Conservation (phyloP, 148 eudicot species). For the Pharnaceum exiguum region DNA sequence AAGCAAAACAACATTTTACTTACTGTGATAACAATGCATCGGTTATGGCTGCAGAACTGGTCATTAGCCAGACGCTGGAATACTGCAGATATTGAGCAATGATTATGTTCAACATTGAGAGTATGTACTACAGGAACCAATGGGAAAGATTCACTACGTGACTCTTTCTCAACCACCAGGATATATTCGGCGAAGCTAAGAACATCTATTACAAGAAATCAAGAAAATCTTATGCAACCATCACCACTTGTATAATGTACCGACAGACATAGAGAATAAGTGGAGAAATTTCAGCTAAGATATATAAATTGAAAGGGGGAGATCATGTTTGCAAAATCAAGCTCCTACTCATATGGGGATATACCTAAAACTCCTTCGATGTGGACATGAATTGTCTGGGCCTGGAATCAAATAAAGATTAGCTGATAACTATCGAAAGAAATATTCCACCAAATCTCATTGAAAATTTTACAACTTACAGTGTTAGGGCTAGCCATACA, state of each 20-base stretch:
- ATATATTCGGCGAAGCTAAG: constrained; percentile 73
- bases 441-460: not conserved
- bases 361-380: constrained; percentile 83
- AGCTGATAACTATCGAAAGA: not conserved
- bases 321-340: not conserved
- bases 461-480: constrained; percentile 41
- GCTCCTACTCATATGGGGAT: constrained; percentile 16
- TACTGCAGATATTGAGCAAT: constrained; percentile 35
- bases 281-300: not conserved
- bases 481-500: constrained; percentile 65
- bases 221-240: constrained; percentile 11
- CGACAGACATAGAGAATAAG: not conserved
- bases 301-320: no score
- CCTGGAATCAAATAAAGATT: constrained; percentile 43
- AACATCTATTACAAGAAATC: constrained; percentile 45
- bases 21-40: constrained; percentile 81
- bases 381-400: constrained; percentile 72
- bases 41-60: constrained; percentile 65
- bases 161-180: constrained; percentile 90
- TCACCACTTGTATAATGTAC: not conserved
- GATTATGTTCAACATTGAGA: not conserved
- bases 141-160: constrained; percentile 43
- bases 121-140: not conserved
- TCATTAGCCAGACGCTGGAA: constrained; percentile 88
- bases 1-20: constrained; percentile 9